Evolutionary conservation across 1,284 basidiomycete species (phyloP), one percentile per base, ranked within the genome.

Genomic region (Cutaneotrichosporon daszewskae): DNA sequence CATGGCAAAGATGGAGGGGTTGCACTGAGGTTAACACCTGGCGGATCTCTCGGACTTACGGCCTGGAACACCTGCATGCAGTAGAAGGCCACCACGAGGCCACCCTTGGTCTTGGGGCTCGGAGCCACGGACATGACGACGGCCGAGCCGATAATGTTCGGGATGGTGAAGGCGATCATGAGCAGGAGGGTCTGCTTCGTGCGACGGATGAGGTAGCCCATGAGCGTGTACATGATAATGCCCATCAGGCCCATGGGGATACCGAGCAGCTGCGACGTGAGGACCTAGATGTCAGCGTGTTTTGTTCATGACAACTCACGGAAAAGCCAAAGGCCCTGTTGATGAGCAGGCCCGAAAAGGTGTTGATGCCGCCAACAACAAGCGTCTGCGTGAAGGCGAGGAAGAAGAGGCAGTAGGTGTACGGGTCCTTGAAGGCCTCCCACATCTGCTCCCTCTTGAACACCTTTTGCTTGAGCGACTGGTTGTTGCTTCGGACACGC

Each of bases 311-410:
- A 27, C 14, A 27, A 27, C 8, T 9, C 26, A 18, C 32, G 32
- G 32, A 34, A 41, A 58, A 55, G 10, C 49, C 50, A 37, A 56
- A 57, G 0, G 52, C 55, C 32, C 41, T 19, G 35, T 53, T 59
- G 43, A 61, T 54, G 8, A 61, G 44, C 2, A 61, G 37, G 5
- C 29, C 26, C 27, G 39, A 42, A 43, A 59, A 60, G 11, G 55
- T 59, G 43, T 42, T 43, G 27, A 63, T 40, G 23, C 64, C 62
- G 26, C 64, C 64, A 6, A 62, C 58, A 5, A 64, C 55, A 27
- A 46, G 37, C 12, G 56, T 57, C 32, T 61, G 45, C 37, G 54
- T 52, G 32, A 61, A 44, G 14, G 53, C 44, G 33, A 64, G 47
- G 24, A 49, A 24, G 54, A 62, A 62, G 12, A 66, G 49, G 10